A percentile compares a stretch with the other conserved stretches of the same genome.
These are phyloP conservation scores for Neofusicoccum ribis DNA, from an alignment of 2,329 filamentous ascomycete species.

Conservation along the genomic window DNA sequence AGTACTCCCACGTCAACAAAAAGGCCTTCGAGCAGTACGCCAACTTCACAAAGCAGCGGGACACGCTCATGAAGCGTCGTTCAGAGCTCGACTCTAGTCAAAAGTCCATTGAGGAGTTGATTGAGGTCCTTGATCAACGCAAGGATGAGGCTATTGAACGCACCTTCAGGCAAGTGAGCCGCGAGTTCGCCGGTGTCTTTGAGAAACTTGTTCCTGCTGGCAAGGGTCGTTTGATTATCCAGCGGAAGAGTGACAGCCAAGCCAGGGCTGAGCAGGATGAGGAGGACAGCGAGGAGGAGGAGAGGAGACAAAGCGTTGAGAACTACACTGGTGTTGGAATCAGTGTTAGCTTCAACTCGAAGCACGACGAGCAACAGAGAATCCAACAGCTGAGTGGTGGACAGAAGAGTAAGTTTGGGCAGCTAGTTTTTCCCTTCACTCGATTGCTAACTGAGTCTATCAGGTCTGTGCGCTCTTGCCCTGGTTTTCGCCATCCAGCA, in stretches of 20 bases:
- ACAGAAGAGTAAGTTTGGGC: slow-evolving; percentile 76
- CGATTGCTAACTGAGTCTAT: neutral
- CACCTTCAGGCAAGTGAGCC: slow-evolving; percentile 96
- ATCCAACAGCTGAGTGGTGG: slow-evolving; percentile 97
- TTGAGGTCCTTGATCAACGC: slow-evolving; percentile 86
- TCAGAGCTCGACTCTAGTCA: slow-evolving; percentile 86
- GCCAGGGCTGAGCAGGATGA: slow-evolving; percentile 62
- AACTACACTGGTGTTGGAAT: slow-evolving; percentile 97
- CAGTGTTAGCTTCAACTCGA: slow-evolving; percentile 97
- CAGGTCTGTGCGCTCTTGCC: slow-evolving; percentile 91
- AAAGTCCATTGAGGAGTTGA: slow-evolving; percentile 85
- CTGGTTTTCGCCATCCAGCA: slow-evolving; percentile 98
- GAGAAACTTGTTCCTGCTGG: slow-evolving; percentile 93
- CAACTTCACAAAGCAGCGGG: slow-evolving; percentile 90
- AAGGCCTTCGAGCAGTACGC: slow-evolving; percentile 99
- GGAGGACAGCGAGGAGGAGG: slow-evolving; percentile 48
- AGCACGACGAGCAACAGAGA: slow-evolving; percentile 95
- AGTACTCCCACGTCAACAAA: slow-evolving; percentile 98
- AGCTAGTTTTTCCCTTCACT: no score
- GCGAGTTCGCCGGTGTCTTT: slow-evolving; percentile 90
- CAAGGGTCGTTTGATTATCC: slow-evolving; percentile 87
- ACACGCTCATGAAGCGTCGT: slow-evolving; percentile 79
- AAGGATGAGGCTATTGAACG: slow-evolving; percentile 98
- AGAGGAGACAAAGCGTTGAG: slow-evolving; percentile 64
- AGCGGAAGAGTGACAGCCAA: slow-evolving; percentile 78